Evolutionary conservation across 768 basidiomycete species (phyloP), one percentile per base, ranked within the genome.

Genomic region (Lactifluus pinguis): DNA sequence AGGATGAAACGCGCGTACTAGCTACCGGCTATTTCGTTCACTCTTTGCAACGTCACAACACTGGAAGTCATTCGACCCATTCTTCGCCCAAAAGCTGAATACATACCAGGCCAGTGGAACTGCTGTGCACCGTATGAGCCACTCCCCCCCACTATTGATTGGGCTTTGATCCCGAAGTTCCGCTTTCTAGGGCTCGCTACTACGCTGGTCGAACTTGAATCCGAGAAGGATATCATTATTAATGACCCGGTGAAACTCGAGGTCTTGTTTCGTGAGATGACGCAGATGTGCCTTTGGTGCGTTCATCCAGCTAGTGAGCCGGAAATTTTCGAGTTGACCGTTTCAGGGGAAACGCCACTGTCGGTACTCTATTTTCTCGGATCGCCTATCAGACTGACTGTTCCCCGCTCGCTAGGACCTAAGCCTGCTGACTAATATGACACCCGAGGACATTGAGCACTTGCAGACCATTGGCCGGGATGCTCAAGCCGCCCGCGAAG

Each of bases 311-410:
- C 42, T 41, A 49, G 49, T 29, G 3, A 53, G 13, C 42, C 19
- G 29, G 34, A 36, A 47, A 34, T 44, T 11, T 30, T 17, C 29
- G 21, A 36, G 54, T 54, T 19, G 41, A 6, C 41, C 36, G 29
- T 25, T 45, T 0, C 38, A 95, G 92, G 93, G 95, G 95, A 49
- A 98, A 98, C 70, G 93, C 94, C 14, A 97, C 94, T 29, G 91
- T 91, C 66, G 64, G 77, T 69, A 1, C 41, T 21, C 13, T 17
- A n/a, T 25, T 4, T 38, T 62, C 30, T n/a, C 44, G 11, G 49
- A n/a, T 41, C 45, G 42, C 11, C 38, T 21, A 41, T 54, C 53
- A n/a, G 15, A 2, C 53, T 54, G 38, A 62, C 30, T 6, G 15
- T n/a, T 44, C 55, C 25, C 25, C 2, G 14, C 52, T 53, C 14